These are phyloP conservation scores for Phlebiopsis flavidoalba DNA, from an alignment of 768 basidiomycete genomes.

Conservation along the genomic window DNA sequence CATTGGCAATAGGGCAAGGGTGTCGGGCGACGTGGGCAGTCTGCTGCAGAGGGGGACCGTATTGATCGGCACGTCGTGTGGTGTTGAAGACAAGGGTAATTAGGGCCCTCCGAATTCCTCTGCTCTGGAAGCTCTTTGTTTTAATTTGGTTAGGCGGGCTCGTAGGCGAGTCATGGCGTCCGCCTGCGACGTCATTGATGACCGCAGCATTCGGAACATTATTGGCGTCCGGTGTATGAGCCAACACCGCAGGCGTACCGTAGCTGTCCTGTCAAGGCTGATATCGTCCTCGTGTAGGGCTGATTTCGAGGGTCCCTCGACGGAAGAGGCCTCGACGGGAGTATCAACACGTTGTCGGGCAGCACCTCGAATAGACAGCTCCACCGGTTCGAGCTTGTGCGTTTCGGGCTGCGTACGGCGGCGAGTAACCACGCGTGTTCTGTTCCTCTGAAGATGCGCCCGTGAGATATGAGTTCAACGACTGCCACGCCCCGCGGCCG, in stretches of 20 bases:
- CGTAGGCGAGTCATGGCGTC: conserved; percentile 14
- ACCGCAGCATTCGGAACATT: background rate
- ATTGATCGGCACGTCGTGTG: background rate
- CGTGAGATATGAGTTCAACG: conserved; percentile 7
- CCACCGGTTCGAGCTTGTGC: background rate
- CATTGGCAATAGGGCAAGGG: background rate
- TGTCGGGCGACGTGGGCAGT: background rate
- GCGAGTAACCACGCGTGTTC: background rate
- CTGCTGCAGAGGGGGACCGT: background rate
- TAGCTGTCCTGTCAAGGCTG: background rate
- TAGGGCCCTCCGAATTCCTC: background rate
- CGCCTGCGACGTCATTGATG: background rate
- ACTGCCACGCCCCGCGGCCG: conserved; percentile 1
- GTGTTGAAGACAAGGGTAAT: background rate
- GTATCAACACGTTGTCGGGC: background rate
- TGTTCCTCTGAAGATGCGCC: background rate
- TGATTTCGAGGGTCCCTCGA: background rate
- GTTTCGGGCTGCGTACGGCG: background rate
- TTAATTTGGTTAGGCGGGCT: conserved; percentile 7
- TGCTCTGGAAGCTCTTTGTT: background rate
- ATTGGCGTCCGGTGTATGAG: background rate
- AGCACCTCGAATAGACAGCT: conserved; percentile 6
- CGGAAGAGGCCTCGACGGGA: background rate
- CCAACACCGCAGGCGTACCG: conserved; percentile 4
- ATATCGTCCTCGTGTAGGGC: background rate